These are phyloP conservation scores for Kodamaea hsintzibuensis DNA, from an alignment of 805 yeast genomes.

Conservation along the genomic window DNA sequence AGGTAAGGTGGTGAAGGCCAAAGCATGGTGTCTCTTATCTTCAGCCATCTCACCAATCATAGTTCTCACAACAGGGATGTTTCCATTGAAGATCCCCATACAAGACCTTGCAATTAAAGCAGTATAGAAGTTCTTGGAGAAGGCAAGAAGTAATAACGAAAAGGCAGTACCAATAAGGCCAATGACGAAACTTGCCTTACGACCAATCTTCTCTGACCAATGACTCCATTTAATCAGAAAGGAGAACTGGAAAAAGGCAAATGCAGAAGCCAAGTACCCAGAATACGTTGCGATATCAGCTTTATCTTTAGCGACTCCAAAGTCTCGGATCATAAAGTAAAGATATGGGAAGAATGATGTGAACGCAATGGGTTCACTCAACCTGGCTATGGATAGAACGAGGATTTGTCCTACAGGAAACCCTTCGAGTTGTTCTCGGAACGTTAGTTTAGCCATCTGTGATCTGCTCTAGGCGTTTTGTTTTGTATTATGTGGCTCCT, in stretches of 20 bases:
- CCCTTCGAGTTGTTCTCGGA: slow-evolving; percentile 13
- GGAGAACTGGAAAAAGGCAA: slow-evolving; percentile 25
- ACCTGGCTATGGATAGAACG: slow-evolving; percentile 19
- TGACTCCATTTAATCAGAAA: slow-evolving; percentile 32
- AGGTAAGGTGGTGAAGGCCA: slow-evolving; percentile 33
- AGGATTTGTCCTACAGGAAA: slow-evolving; percentile 25
- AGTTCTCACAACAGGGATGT: slow-evolving; percentile 32
- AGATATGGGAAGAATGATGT: slow-evolving; percentile 16
- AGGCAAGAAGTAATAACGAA: slow-evolving; percentile 31
- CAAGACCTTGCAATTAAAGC: slow-evolving; percentile 30
- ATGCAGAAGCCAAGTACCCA: slow-evolving; percentile 23
- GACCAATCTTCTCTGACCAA: slow-evolving; percentile 30
- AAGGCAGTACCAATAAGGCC: slow-evolving; percentile 29
- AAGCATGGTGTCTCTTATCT: slow-evolving; percentile 31
- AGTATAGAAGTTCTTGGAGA: slow-evolving; percentile 26
- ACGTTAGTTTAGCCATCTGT: neutral
- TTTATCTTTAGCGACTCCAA: slow-evolving; percentile 19
- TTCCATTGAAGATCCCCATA: slow-evolving; percentile 33
- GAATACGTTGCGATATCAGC: slow-evolving; percentile 21
- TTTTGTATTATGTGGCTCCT: no score
- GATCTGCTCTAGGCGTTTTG: no score
- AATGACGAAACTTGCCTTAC: slow-evolving; percentile 27
- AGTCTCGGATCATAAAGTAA: slow-evolving; percentile 24
- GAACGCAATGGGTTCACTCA: slow-evolving; percentile 16
- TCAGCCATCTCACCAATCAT: slow-evolving; percentile 33